phyloP scores from a whole-genome alignment of 495 filamentous ascomycete species.

The Podospora tetraspora region DNA sequence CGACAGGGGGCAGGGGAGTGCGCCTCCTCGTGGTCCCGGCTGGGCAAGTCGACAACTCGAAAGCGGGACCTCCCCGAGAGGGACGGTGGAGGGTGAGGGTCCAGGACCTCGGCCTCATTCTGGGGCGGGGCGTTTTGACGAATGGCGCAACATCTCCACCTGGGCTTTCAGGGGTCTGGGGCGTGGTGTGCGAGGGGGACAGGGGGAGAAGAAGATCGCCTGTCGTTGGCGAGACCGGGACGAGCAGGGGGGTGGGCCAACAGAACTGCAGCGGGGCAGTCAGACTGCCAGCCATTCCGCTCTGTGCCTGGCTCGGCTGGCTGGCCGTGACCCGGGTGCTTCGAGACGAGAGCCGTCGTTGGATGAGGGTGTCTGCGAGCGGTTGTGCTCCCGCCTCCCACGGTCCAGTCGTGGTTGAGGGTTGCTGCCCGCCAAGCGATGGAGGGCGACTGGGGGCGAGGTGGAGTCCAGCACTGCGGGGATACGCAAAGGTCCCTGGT shows the following conservation, averaged over 20 bases:
- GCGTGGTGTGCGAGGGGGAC: conserved; percentile 21
- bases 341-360: not conserved
- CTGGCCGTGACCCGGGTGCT: not conserved
- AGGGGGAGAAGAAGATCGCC: not conserved
- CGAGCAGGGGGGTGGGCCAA: too few species aligned
- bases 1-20: not conserved
- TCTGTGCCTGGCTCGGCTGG: not conserved
- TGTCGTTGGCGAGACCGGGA: not conserved
- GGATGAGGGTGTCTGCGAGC: not conserved
- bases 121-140: conserved; percentile 10
- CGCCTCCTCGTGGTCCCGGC: not conserved
- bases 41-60: not conserved
- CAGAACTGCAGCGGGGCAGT: too few species aligned
- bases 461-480: not conserved
- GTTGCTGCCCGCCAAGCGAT: not conserved
- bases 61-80: conserved; percentile 11
- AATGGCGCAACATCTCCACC: not conserved
- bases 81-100: not conserved
- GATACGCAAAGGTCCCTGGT: not conserved
- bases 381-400: not conserved
- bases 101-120: conserved; percentile 10
- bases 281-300: not conserved
- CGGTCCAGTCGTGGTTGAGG: not conserved
- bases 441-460: not conserved
- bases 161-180: conserved; percentile 18